Base-by-base conservation (phyloP, 2,329 filamentous ascomycete genomes). In the Raffaelea arxii region DNA sequence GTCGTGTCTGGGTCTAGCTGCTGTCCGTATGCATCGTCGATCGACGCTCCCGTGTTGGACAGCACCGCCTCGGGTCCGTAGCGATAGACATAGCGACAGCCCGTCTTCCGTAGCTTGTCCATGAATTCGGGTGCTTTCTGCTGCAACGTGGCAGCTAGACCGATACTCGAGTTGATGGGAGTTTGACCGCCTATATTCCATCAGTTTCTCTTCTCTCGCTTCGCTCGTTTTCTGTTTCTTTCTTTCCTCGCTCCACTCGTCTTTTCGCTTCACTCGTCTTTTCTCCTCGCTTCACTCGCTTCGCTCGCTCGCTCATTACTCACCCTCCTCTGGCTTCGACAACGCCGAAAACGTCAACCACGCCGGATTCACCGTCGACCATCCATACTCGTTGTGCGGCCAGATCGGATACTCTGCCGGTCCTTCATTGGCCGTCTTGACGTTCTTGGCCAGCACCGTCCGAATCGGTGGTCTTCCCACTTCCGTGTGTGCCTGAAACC, bases 351-450 rank as follows among this genome's bases (percentile, higher is more conserved):
- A 58, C 6, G 58, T 39, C 19, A 58, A 52, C 49, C 55, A 58
- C 5, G 50, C 54, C 2, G 56, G 55, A 22, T 52, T 55, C 23
- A 58, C 55, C n/a, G 55, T 53, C n/a, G 55, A 55, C 32, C 56
- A 42, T 1, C 53, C 55, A 41, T 57, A 58, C 48, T 58, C 56
- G 25, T 58, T 56, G 41, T 59, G 55, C 6, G 55, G 54, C 30
- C 53, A 56, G 11, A 57, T 53, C 2, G 54, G 55, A 32, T 51
- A 48, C 3, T 54, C 54, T 22, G 54, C 57, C 1, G 55, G 55
- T 9, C 56, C 56, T 47, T 59, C 58, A 43, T 58, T 60, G 30
- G 57, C 58, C 12, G 55, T 58, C 10, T 56, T 54, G 4, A 59
- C 54, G 16, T 59, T 59, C 36, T 51, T 51, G 3, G 55, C 55